Evolutionary conservation across 805 yeast genomes (phyloP).

Genomic region (Saturnispora besseyi): DNA sequence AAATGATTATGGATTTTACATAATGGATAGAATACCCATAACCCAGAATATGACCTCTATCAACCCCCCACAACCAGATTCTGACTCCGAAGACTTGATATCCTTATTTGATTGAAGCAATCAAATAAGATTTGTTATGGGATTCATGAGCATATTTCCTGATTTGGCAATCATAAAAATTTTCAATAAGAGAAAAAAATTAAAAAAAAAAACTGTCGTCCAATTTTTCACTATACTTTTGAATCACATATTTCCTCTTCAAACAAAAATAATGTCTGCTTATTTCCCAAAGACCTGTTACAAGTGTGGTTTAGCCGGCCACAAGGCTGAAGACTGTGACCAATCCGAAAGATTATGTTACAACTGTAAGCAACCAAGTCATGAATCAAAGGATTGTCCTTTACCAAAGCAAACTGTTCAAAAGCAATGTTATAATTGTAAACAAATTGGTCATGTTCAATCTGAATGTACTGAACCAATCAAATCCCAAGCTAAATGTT

Average conservation of each 20-base stretch:
- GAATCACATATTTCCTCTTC: background rate
- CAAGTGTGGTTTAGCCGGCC: conserved; percentile 90
- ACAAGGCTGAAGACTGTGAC: conserved; percentile 79
- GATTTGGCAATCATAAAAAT: background rate
- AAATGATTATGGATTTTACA: conserved; percentile 28
- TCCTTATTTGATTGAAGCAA: background rate
- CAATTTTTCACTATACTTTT: background rate
- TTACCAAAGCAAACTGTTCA: conserved; percentile 76
- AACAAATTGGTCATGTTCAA: conserved; percentile 82
- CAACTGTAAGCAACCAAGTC: conserved; percentile 88
- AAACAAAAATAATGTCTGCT: conserved; percentile 5
- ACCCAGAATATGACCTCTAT: background rate
- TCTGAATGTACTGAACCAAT: conserved; percentile 67
- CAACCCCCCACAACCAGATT: background rate
- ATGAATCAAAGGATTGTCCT: conserved; percentile 82
- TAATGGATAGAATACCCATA: conserved; percentile 23
- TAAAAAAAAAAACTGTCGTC: background rate
- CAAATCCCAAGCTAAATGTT: conserved; percentile 58
- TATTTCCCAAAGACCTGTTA: conserved; percentile 61
- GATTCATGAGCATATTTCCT: background rate
- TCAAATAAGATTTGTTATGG: background rate
- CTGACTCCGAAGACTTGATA: background rate
- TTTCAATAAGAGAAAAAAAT: background rate
- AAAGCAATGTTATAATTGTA: conserved; percentile 91
- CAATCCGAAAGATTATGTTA: conserved; percentile 83